These are phyloP conservation scores for Suillus lakei DNA, from an alignment of 768 basidiomycete genomes.

Conservation along the genomic window DNA sequence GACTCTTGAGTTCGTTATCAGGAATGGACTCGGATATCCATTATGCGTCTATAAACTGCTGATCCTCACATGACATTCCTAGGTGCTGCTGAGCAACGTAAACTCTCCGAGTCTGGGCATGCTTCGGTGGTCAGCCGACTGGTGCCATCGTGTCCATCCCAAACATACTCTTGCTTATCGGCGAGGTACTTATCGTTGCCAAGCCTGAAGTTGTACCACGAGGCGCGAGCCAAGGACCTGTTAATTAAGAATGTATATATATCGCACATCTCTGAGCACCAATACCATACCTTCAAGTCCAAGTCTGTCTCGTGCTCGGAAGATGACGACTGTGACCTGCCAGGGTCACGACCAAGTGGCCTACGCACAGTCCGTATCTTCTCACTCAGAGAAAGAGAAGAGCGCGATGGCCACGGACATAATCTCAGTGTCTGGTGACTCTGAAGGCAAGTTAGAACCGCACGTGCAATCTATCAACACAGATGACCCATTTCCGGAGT, in stretches of 20 bases:
- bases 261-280: neutral
- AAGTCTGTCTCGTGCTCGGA: neutral
- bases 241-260: neutral
- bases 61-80: neutral
- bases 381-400: neutral
- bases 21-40: neutral
- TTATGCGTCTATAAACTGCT: neutral
- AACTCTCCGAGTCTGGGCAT: constrained; percentile 67
- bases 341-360: neutral
- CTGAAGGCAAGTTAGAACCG: neutral
- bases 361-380: neutral
- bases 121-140: constrained; percentile 65
- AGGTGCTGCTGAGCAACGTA: constrained; percentile 22
- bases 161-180: neutral
- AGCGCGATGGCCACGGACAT: neutral
- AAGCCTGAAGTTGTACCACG: neutral
- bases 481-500: constrained; percentile 52
- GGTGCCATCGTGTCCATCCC: constrained; percentile 52
- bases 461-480: constrained; percentile 11
- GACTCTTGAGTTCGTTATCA: neutral
- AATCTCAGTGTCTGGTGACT: neutral
- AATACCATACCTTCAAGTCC: neutral
- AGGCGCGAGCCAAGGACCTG: neutral
- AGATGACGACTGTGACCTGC: neutral
- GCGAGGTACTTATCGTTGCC: neutral